Base-by-base conservation (phyloP, 73 alveolate species). In the Tetrahymena elliotti region DNA sequence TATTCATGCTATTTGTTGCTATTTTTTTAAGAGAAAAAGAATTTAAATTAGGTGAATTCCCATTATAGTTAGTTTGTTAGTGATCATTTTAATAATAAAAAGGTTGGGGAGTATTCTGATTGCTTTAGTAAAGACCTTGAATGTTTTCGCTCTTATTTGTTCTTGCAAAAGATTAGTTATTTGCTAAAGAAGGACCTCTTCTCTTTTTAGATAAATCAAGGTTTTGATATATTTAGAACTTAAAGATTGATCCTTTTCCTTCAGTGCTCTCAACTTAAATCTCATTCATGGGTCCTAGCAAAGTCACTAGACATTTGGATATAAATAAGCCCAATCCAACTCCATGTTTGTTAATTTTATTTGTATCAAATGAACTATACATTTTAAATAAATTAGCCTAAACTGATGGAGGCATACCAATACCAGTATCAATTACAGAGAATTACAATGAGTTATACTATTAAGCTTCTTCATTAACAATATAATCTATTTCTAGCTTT, bases 251-350 rank as follows among this genome's bases (percentile, higher is more conserved):
- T 33, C 95, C 95, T 9, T 39, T 41, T 20, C 94, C 93, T 24
- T 52, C 35, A 47, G 53, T 53, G 36, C 96, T 95, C 47, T 94
- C 93, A 7, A 93, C 53, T 52, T 95, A 93, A 18, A 95, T 68
- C 22, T 37, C 68, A 20, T 93, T 94, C 20, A 53, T 35, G 16
- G 96, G 96, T 16, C 96, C 97, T 20, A 95, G 83, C 35, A 93
- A 27, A 16, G 82, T 83, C 6, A 95, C 97, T 2, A 95, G 88
- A 11, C 93, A 92, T 52, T 95, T 95, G 82, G 96, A 95, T 35
- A 95, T 93, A 93, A 93, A 53, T 54, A 95, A 95, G 16, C 97
- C 97, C 34, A 95, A 40, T 5, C 97, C 97, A 24, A 93, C 94
- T 18, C 97, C 97, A 82, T 84, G 92, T 54, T 93, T 95, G 83